Conservation (phyloP, 1,284 basidiomycete species). For the Puccinia novopanici region DNA sequence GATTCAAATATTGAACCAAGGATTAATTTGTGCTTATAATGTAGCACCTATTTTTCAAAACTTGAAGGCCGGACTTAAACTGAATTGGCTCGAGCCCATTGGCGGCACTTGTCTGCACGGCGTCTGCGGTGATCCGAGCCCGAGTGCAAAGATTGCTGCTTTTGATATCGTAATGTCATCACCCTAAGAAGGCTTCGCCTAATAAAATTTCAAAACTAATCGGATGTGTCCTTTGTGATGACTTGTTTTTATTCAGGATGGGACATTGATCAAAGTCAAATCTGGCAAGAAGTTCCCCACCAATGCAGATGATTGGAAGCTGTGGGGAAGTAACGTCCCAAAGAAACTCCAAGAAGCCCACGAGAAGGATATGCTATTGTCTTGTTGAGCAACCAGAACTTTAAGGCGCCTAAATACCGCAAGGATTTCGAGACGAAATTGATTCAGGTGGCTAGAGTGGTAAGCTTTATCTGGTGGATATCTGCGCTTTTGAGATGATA, state of each 20-base stretch:
- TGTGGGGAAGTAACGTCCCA: conserved; percentile 74
- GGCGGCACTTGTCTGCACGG: conserved; percentile 40
- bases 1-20: background rate
- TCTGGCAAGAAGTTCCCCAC: conserved; percentile 63
- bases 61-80: conserved; percentile 14
- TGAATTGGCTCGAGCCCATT: conserved; percentile 41
- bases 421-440: conserved; percentile 76
- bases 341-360: conserved; percentile 67
- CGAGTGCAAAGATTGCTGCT: conserved; percentile 44
- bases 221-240: background rate
- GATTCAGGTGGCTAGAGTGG: conserved; percentile 68
- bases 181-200: background rate
- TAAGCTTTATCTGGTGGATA: conserved; percentile 60
- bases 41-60: conserved; percentile 44
- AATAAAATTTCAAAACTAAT: background rate
- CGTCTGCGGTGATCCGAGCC: conserved; percentile 28
- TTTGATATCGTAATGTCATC: conserved; percentile 42
- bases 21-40: too few species aligned
- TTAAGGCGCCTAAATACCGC: conserved; percentile 64
- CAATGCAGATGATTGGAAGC: conserved; percentile 68
- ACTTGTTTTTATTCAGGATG: conserved; percentile 63
- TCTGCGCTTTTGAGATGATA: conserved; percentile 11
- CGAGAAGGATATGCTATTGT: conserved; percentile 65
- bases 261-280: conserved; percentile 73
- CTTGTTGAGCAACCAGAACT: conserved; percentile 32